A percentile compares a stretch with the other conserved stretches of the same genome.
Conservation (phyloP, 768 basidiomycete species). For the Mycena vitilis region DNA sequence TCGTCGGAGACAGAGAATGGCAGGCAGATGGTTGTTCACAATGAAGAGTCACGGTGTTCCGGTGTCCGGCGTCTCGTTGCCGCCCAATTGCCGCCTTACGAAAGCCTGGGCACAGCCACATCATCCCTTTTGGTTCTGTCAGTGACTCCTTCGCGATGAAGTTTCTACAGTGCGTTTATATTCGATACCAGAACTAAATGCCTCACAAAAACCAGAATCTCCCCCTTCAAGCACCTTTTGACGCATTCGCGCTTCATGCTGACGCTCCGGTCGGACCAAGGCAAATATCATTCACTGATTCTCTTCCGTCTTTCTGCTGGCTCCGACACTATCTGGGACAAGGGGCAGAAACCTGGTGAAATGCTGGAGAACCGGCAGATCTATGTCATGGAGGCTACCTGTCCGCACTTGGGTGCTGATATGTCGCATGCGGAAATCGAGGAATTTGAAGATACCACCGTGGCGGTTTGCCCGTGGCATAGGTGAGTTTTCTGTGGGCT, state of each 20-base stretch:
- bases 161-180: constrained; percentile 18
- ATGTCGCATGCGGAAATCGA: constrained; percentile 86
- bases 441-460: constrained; percentile 66
- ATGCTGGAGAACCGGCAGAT: constrained; percentile 53
- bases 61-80: too few species aligned
- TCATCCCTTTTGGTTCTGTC: background rate
- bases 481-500: constrained; percentile 55
- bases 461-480: constrained; percentile 84
- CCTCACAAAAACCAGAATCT: constrained; percentile 48
- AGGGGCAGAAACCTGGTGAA: constrained; percentile 3
- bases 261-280: constrained; percentile 69
- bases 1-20: background rate
- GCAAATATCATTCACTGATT: constrained; percentile 70
- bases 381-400: constrained; percentile 84
- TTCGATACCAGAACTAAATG: too few species aligned
- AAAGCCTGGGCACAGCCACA: background rate
- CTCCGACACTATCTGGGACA: constrained; percentile 27
- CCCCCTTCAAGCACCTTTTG: constrained; percentile 55
- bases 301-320: constrained; percentile 68
- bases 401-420: constrained; percentile 85
- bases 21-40: background rate
- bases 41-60: too few species aligned
- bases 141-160: constrained; percentile 3
- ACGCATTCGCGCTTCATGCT: constrained; percentile 71
- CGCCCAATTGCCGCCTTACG: too few species aligned